Evolutionary conservation across 1,139 yeast species (phyloP).

Genomic region (Suhomyces chickasaworum): DNA sequence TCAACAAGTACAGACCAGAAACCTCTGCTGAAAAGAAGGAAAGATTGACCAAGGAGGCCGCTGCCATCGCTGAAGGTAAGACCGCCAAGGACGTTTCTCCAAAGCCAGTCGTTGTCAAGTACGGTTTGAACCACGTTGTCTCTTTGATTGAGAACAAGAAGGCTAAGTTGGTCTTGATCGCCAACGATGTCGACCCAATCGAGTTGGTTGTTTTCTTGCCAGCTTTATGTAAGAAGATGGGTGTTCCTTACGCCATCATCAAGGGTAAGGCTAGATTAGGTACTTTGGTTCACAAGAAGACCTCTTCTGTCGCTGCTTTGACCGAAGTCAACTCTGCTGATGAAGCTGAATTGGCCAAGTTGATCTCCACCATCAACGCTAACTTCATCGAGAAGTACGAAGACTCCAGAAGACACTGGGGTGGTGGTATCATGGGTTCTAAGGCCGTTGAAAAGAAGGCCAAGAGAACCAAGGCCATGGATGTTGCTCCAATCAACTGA

Average conservation of each 20-base stretch:
- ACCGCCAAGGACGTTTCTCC: constrained; percentile 92
- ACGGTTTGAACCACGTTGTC: constrained; percentile 98
- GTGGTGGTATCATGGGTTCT: constrained; percentile 98
- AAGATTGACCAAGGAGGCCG: constrained; percentile 98
- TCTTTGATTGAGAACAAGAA: constrained; percentile 96
- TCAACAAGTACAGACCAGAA: constrained; percentile 99
- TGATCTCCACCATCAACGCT: constrained; percentile 87
- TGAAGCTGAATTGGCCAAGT: constrained; percentile 90
- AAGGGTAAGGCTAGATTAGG: constrained; percentile 99
- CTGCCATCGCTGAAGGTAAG: constrained; percentile 97
- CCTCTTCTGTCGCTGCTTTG: constrained; percentile 94
- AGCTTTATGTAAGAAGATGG: constrained; percentile 98
- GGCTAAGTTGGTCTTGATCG: constrained; percentile 94
- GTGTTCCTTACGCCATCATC: constrained; percentile 97
- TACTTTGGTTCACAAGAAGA: constrained; percentile 95
- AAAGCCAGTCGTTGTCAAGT: constrained; percentile 90
- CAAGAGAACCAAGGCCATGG: constrained; percentile 47
- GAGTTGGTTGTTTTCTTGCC: constrained; percentile 96
- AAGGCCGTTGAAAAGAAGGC: constrained; percentile 78
- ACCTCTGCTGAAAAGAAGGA: constrained; percentile 96
- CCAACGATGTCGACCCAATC: constrained; percentile 98
- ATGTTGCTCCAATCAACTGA: constrained; percentile 24
- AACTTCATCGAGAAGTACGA: constrained; percentile 93
- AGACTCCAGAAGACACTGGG: constrained; percentile 97
- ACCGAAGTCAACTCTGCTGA: constrained; percentile 93